Evolutionary conservation across 2,329 filamentous ascomycete genomes (phyloP), one percentile per base, ranked within the genome.

Genomic region (Colletotrichum tofieldiae): DNA sequence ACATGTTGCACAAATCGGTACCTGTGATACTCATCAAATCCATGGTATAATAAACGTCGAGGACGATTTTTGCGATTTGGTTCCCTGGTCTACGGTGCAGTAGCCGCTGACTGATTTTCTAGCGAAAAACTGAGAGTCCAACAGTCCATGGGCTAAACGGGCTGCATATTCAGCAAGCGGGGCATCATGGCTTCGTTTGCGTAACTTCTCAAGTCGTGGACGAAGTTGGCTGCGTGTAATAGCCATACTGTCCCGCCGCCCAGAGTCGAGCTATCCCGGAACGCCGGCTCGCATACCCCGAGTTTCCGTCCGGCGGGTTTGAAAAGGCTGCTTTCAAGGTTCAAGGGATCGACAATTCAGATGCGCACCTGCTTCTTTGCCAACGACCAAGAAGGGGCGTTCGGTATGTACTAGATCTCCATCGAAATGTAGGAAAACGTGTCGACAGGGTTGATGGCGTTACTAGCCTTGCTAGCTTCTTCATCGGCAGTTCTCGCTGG

Each of bases 401-500:
- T 60, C 47, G 47, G 29, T 8, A 71, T 47, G 32, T 32, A 54
- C 20, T 51, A 60, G 39, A 55, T 70, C 37, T 54, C 23, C 55
- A 55, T 56, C 32, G 55, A 35, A 47, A 61, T 55, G 16, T 39
- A 32, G 29, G 54, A 52, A 66, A 56, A 61, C 55, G 54, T 61
- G 63, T 43, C 45, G 39, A 65, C 63, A 60, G 54, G 61, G 67
- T 55, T 70, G 12, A 35, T 12, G 11, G 37, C 20, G 65, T 37
- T 66, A 47, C 29, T 32, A 18, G 55, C 26, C 14, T 47, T 23
- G 18, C 43, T 54, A 32, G 29, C 29, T 32, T 32, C 29, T 32
- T 32, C 29, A 49, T 52, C 52, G 35, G 52, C 61, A 70, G 23
- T 59, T 52, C 3, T 37, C 18, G 35, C 35, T n/a, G 62, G 54